Conservation (phyloP, 2,329 filamentous ascomycete genomes). For the Metarhizium humberi region DNA sequence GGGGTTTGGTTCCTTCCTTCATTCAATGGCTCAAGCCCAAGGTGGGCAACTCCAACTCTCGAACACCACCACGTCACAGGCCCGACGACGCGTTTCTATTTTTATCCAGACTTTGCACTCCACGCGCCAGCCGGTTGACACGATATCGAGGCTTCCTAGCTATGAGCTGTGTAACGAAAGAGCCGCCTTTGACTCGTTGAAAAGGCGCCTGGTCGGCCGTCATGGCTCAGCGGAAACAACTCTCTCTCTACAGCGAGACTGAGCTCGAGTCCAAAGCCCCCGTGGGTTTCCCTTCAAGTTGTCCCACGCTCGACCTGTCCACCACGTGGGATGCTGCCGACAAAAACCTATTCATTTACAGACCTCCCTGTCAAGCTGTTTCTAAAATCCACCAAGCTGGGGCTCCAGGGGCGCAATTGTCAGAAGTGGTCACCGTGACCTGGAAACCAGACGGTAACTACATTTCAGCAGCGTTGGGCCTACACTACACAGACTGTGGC, state of each 20-base stretch:
- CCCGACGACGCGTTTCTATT: neutral
- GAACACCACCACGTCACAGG: neutral
- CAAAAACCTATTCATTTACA: slow-evolving; percentile 64
- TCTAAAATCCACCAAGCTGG: slow-evolving; percentile 40
- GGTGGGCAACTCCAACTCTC: too few species aligned
- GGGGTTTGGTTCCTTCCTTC: neutral
- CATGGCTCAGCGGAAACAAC: slow-evolving; percentile 22
- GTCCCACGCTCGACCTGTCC: slow-evolving; percentile 78
- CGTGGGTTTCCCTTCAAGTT: slow-evolving; percentile 57
- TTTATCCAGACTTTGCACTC: neutral
- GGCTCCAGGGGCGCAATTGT: slow-evolving; percentile 28
- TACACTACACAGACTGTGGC: neutral
- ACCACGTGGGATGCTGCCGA: slow-evolving; percentile 58
- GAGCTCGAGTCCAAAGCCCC: slow-evolving; percentile 46
- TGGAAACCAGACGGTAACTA: slow-evolving; percentile 60
- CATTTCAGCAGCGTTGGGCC: neutral
- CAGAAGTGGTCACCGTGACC: slow-evolving; percentile 38
- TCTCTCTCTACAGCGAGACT: slow-evolving; percentile 47
- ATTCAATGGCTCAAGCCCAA: too few species aligned
- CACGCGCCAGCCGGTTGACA: neutral
- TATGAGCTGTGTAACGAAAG: neutral
- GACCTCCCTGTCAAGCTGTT: slow-evolving; percentile 63
- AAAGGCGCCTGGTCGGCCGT: neutral
- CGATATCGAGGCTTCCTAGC: neutral
- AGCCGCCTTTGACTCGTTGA: neutral